Conservation (phyloP, 2,329 filamentous ascomycete species). For the Parastagonospora avenae region DNA sequence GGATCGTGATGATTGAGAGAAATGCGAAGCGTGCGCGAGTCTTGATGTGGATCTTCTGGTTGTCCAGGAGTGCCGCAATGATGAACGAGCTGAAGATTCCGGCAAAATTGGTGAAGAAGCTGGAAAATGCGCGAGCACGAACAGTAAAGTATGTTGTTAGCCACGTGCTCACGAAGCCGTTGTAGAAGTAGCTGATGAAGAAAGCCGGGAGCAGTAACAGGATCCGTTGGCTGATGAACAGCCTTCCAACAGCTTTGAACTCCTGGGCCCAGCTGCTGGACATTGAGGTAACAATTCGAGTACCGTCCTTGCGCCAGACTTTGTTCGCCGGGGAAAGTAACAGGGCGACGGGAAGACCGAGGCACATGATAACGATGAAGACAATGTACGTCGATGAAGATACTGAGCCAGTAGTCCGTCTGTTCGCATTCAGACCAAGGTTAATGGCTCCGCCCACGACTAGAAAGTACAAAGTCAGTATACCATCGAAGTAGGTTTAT, state of each 20-base stretch:
- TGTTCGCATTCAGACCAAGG: constrained; percentile 53
- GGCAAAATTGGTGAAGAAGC: constrained; percentile 46
- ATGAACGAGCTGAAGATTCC: constrained; percentile 45
- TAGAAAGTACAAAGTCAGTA: neutral
- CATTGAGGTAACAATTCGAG: constrained; percentile 31
- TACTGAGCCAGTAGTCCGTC: constrained; percentile 47
- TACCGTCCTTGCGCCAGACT: constrained; percentile 52
- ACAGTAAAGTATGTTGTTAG: constrained; percentile 45
- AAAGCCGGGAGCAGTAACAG: constrained; percentile 42
- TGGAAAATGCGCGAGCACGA: constrained; percentile 40
- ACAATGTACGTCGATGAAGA: constrained; percentile 51
- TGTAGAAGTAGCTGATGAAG: constrained; percentile 48
- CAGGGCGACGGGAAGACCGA: constrained; percentile 51
- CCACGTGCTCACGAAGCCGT: constrained; percentile 44
- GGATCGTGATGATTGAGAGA: constrained; percentile 33
- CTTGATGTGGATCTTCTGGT: constrained; percentile 42
- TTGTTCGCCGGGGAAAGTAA: constrained; percentile 54
- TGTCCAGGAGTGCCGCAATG: constrained; percentile 41
- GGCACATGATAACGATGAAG: constrained; percentile 56
- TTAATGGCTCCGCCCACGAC: constrained; percentile 58
- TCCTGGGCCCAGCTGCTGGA: constrained; percentile 31
- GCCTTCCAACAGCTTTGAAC: constrained; percentile 37
- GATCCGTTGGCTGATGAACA: constrained; percentile 38
- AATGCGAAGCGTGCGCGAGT: constrained; percentile 37
- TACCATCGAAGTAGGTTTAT: neutral